Evolutionary conservation across 1,139 yeast species (phyloP).

Genomic region (Wickerhamiella pararugosa): DNA sequence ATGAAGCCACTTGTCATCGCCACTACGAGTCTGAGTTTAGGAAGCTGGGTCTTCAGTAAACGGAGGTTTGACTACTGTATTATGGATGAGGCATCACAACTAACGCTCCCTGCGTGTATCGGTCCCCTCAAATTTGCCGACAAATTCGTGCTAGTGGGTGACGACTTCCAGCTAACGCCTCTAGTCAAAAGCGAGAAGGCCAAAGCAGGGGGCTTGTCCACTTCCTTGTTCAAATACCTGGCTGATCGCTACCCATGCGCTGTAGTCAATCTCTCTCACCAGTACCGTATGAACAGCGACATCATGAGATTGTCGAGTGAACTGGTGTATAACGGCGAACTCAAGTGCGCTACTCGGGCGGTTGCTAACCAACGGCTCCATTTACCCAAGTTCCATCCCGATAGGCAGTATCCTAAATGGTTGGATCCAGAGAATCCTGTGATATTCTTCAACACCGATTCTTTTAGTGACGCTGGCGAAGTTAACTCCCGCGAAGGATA

Average conservation of each 20-base stretch:
- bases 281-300: conserved; percentile 86
- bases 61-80: conserved; percentile 78
- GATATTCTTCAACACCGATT: conserved; percentile 65
- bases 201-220: conserved; percentile 46
- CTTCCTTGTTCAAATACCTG: conserved; percentile 58
- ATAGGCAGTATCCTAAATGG: neutral
- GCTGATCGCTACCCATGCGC: conserved; percentile 59
- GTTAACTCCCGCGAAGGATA: conserved; percentile 43
- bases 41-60: conserved; percentile 37
- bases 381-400: conserved; percentile 3
- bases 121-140: conserved; percentile 75
- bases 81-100: conserved; percentile 93
- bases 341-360: conserved; percentile 54
- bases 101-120: conserved; percentile 74
- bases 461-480: conserved; percentile 41
- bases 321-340: conserved; percentile 57
- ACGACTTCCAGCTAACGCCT: conserved; percentile 85
- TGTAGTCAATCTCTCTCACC: conserved; percentile 60
- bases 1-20: conserved; percentile 65
- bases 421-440: conserved; percentile 37
- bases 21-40: conserved; percentile 70
- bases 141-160: conserved; percentile 82
- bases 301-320: conserved; percentile 72
- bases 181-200: conserved; percentile 42
- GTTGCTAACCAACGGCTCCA: conserved; percentile 40